phyloP scores from a whole-genome alignment of 768 basidiomycete genomes.

The Chalciporus pseudorubinellus region DNA sequence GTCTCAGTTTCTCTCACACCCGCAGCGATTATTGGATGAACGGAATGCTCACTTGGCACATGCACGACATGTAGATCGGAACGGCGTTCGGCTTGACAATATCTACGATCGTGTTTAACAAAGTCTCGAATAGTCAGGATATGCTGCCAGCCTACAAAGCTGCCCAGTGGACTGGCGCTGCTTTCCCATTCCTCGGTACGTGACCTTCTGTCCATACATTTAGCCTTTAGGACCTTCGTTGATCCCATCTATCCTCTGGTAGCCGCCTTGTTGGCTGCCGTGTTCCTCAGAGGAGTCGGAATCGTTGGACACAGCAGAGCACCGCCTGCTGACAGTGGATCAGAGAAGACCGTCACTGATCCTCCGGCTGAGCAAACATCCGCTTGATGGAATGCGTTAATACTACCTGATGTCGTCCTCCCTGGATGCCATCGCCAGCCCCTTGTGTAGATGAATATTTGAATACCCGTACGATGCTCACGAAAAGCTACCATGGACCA shows the following conservation, averaged over 20 bases:
- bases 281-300: conserved; percentile 42
- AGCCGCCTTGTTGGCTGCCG: conserved; percentile 32
- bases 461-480: neutral
- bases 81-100: conserved; percentile 69
- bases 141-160: conserved; percentile 52
- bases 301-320: conserved; percentile 33
- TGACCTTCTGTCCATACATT: neutral
- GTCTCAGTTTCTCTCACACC: neutral
- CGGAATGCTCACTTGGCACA: neutral
- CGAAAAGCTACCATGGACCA: conserved; percentile 6
- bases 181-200: conserved; percentile 58
- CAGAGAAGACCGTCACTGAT: conserved; percentile 23
- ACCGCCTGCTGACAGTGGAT: conserved; percentile 9
- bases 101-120: conserved; percentile 68
- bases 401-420: neutral
- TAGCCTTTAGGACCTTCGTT: neutral
- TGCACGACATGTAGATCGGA: conserved; percentile 49
- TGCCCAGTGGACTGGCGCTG: conserved; percentile 64
- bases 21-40: neutral
- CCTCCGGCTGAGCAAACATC: neutral
- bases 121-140: conserved; percentile 37
- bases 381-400: too few species aligned
- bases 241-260: neutral
- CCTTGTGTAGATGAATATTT: neutral
- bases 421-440: neutral